Percentiles rank a stretch among this genome's conserved stretches.
Evolutionary conservation across 2,329 filamentous ascomycete species (phyloP).

Genomic region (Paramyrothecium roridum): DNA sequence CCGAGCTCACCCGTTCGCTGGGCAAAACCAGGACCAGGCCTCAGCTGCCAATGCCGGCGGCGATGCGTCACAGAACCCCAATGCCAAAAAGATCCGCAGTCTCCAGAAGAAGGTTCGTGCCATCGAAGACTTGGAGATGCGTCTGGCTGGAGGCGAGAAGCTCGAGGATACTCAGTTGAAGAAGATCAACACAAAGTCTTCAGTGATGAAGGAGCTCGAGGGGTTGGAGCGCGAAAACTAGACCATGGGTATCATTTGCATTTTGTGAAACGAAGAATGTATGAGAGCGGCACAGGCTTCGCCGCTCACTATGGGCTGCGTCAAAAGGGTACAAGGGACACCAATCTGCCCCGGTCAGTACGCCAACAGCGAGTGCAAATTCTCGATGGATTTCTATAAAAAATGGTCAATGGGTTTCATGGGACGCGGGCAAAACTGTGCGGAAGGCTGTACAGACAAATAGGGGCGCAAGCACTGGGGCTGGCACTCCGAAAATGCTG

Average conservation of each 20-base stretch:
- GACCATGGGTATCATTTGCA: background rate
- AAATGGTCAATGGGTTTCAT: no score
- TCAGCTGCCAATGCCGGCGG: conserved; percentile 36
- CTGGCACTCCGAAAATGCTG: no score
- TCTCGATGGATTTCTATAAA: no score
- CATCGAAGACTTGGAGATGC: conserved; percentile 98
- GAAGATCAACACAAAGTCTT: conserved; percentile 89
- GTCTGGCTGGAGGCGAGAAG: conserved; percentile 90
- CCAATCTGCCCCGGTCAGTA: no score
- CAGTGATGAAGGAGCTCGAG: conserved; percentile 80
- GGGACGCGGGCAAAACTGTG: no score
- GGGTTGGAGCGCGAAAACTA: conserved; percentile 38
- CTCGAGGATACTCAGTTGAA: conserved; percentile 97
- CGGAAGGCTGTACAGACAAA: no score
- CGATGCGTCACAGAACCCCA: conserved; percentile 58
- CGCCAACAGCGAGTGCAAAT: no score
- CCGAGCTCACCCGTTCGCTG: conserved; percentile 21
- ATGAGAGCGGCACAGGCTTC: no score
- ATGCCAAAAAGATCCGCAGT: conserved; percentile 91
- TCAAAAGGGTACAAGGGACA: no score
- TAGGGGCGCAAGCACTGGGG: no score
- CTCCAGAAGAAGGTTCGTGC: conserved; percentile 96
- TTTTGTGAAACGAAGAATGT: no score
- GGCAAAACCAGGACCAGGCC: conserved; percentile 18
- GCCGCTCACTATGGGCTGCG: no score